Percentiles rank a stretch among this genome's conserved stretches.
Conservation (phyloP, 2,329 filamentous ascomycete species). For the Cytospora schulzeri region DNA sequence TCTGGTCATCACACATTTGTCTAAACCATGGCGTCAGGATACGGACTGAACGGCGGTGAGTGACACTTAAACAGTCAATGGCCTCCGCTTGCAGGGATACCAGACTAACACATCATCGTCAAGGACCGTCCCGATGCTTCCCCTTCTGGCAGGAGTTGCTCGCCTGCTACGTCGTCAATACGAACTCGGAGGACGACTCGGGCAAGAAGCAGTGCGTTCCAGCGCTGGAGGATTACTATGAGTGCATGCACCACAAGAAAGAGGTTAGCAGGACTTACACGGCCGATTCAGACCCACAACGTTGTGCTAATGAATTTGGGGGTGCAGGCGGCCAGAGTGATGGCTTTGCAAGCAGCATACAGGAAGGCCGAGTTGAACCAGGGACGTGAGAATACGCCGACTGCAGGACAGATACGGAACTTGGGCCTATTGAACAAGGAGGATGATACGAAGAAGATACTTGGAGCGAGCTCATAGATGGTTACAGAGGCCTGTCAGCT, state of each 20-base stretch:
- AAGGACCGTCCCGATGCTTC: slow-evolving; percentile 80
- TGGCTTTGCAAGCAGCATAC: slow-evolving; percentile 80
- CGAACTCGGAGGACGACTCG: slow-evolving; percentile 72
- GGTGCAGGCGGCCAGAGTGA: slow-evolving; percentile 72
- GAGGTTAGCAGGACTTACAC: slow-evolving; percentile 64
- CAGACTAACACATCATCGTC: slow-evolving; percentile 6
- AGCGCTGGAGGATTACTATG: slow-evolving; percentile 93
- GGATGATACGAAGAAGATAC: slow-evolving; percentile 70
- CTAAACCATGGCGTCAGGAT: slow-evolving; percentile 30
- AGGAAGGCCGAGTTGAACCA: slow-evolving; percentile 76
- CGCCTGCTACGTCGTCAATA: slow-evolving; percentile 97
- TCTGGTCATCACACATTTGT: slow-evolving; percentile 15
- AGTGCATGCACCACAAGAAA: slow-evolving; percentile 98
- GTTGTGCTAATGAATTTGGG: slow-evolving; percentile 10
- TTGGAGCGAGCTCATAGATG: slow-evolving; percentile 39
- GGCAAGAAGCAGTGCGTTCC: slow-evolving; percentile 87
- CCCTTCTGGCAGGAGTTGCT: slow-evolving; percentile 99
- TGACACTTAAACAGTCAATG: slow-evolving; percentile 27
- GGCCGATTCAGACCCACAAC: too few relatives aligned
- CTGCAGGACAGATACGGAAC: slow-evolving; percentile 83
- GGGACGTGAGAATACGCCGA: slow-evolving; percentile 78
- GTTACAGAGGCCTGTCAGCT: not conserved
- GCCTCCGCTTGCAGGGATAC: slow-evolving; percentile 26
- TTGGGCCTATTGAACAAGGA: slow-evolving; percentile 83
- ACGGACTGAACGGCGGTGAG: slow-evolving; percentile 46